Percentiles rank a stretch among this genome's conserved stretches.
phyloP scores from a whole-genome alignment of 179 eudicot species.

The Patellifolia procumbens region DNA sequence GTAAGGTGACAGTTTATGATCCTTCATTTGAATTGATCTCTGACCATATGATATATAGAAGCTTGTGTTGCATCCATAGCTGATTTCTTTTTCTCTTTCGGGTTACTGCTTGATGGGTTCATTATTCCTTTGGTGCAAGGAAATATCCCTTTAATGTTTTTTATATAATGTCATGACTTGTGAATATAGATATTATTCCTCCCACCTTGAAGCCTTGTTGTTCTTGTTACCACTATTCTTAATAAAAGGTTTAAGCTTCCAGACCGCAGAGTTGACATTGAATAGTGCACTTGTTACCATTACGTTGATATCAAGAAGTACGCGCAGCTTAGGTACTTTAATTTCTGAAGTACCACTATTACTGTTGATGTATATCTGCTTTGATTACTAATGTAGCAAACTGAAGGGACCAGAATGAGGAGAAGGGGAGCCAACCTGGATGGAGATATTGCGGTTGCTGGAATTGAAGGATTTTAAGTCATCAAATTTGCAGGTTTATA shows the following conservation, averaged over 20 bases:
- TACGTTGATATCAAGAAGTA: constrained; percentile 81
- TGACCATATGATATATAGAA: constrained; percentile 11
- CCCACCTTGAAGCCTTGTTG: neutral
- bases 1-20: constrained; percentile 57
- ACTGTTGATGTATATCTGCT: constrained; percentile 1
- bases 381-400: constrained; percentile 8
- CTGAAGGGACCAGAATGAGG: constrained; percentile 98
- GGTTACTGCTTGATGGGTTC: constrained; percentile 77
- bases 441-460: constrained; percentile 87
- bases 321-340: constrained; percentile 75
- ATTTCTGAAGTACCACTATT: constrained; percentile 9
- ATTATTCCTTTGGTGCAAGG: constrained; percentile 87
- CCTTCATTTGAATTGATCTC: constrained; percentile 14
- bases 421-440: constrained; percentile 98
- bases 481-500: constrained; percentile 79
- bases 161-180: constrained; percentile 8
- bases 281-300: constrained; percentile 59
- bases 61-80: constrained; percentile 1
- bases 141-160: constrained; percentile 97
- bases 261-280: constrained; percentile 58
- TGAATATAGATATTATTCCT: constrained; percentile 7
- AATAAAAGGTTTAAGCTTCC: constrained; percentile 74
- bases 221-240: constrained; percentile 36
- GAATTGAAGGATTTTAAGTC: constrained; percentile 65
- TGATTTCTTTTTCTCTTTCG: constrained; percentile 20